A percentile compares a stretch with the other conserved stretches of the same genome.
These are phyloP conservation scores for Anisogramma anomala DNA, from an alignment of 2,329 filamentous ascomycete species.

Conservation along the genomic window DNA sequence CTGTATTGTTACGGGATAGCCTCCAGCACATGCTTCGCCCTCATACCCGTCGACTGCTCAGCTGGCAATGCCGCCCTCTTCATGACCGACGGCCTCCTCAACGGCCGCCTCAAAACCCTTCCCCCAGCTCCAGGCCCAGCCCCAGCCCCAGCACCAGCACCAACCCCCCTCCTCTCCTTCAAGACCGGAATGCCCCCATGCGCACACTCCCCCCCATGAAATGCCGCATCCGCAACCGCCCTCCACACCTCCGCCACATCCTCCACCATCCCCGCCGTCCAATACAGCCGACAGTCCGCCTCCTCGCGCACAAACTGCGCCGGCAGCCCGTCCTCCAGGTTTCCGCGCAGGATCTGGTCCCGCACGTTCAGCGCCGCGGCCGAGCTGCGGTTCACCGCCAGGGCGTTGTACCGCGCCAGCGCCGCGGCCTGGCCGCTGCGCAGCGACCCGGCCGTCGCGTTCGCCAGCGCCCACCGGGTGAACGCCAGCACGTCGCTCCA, in stretches of 20 bases:
- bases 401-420: constrained; percentile 22
- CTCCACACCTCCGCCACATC: constrained; percentile 38
- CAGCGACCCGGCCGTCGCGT: constrained; percentile 17
- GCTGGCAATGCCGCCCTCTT: neutral
- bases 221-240: constrained; percentile 29
- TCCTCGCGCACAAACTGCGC: constrained; percentile 37
- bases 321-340: constrained; percentile 30
- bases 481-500: constrained; percentile 22
- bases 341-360: constrained; percentile 27
- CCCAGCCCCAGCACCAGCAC: neutral
- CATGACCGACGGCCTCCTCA: neutral
- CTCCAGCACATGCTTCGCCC: constrained; percentile 6
- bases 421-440: constrained; percentile 22
- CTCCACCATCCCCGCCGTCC: constrained; percentile 36
- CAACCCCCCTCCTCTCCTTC: neutral
- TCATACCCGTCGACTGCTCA: neutral
- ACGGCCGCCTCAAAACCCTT: neutral
- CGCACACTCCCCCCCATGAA: constrained; percentile 30
- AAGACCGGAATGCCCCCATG: constrained; percentile 23
- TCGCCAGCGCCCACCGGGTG: constrained; percentile 17
- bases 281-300: constrained; percentile 39
- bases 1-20: constrained; percentile 1
- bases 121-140: no score
- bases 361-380: constrained; percentile 27
- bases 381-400: constrained; percentile 25